Base-by-base conservation (phyloP, 2,329 filamentous ascomycete species). In the Colletotrichum tofieldiae region DNA sequence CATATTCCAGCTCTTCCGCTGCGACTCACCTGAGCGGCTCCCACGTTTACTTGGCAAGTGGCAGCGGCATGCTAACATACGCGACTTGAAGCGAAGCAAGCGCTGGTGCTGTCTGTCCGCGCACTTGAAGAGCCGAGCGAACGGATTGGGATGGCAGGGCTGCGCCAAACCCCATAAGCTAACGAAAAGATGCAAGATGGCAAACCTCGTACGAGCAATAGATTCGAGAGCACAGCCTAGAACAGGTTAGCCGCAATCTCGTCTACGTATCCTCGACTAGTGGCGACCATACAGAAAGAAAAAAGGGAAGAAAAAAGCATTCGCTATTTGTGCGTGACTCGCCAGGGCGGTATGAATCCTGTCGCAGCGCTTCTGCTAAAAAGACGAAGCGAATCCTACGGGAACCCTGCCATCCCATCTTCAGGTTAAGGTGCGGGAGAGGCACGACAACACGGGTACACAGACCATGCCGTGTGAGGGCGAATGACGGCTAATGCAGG, bases 401-500 rank as follows among this genome's bases (percentile, higher is more conserved):
- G 11, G 35, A 23, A 26, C 35, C 20, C 54, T 39, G n/a, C 12
- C 61, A 49, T 54, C 49, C 49, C 23, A 54, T 54, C 23, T 43
- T 54, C 37, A 41, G 16, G 11, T 43, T 37, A 37, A 52, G 32
- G 35, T 18, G 39, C 58, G 58, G 58, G 58, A 60, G 58, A 54
- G 41, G 58, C 11, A 32, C 58, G 29, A 2, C 23, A 26, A 26
- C 23, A 26, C 23, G 41, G 56, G 58, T 5, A 47, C 58, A 47
- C 58, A 47, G 58, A 45, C 58, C 58, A 35, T 23, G 47, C 58
- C 14, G 18, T 18, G 12, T 23, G 49, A 41, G 39, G 41, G 4
- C 23, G 35, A 41, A 23, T 39, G 47, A 45, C 16, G 37, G 37
- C 70, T 69, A 69, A 72, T 72, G 70, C 70, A 69, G 59, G 70